Conservation (phyloP, 2,329 filamentous ascomycete species). For the Knufia petricola region DNA sequence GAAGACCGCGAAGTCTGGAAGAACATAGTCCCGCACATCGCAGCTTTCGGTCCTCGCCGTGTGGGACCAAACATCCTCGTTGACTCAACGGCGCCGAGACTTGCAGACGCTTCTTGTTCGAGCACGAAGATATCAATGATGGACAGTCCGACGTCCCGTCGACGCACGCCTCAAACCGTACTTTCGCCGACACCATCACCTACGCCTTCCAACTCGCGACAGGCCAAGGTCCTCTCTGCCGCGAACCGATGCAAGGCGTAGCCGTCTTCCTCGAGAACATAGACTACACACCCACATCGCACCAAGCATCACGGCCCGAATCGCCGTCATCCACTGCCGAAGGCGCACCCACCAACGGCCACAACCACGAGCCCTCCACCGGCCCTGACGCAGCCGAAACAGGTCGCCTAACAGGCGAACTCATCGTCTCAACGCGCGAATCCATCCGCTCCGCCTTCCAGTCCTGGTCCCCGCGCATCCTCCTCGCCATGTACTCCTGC, state of each 20-base stretch:
- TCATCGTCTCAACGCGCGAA: slow-evolving; percentile 79
- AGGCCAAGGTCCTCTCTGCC: slow-evolving; percentile 78
- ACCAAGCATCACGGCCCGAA: slow-evolving; percentile 40
- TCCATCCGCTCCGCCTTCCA: slow-evolving; percentile 78
- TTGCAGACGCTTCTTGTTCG: slow-evolving; percentile 54
- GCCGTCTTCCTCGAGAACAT: slow-evolving; percentile 72
- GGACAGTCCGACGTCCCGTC: slow-evolving; percentile 17
- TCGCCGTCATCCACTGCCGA: slow-evolving; percentile 11
- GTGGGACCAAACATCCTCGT: slow-evolving; percentile 83
- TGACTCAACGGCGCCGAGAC: slow-evolving; percentile 66
- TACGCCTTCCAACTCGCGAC: slow-evolving; percentile 93
- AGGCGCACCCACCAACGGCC: background rate
- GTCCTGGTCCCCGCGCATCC: slow-evolving; percentile 90
- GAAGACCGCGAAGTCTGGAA: slow-evolving; percentile 68
- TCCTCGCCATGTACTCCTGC: slow-evolving; percentile 95
- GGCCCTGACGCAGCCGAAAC: slow-evolving; percentile 53
- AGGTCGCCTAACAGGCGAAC: slow-evolving; percentile 78
- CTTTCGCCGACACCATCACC: slow-evolving; percentile 80
- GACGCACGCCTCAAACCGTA: slow-evolving; percentile 41
- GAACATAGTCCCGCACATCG: slow-evolving; percentile 66
- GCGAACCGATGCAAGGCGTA: slow-evolving; percentile 86
- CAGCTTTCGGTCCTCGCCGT: slow-evolving; percentile 79
- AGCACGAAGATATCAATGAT: slow-evolving; percentile 24
- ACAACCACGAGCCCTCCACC: slow-evolving; percentile 17
- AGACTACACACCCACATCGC: slow-evolving; percentile 56